Base-by-base conservation (phyloP, 768 basidiomycete species). In the Ramaria rubella region DNA sequence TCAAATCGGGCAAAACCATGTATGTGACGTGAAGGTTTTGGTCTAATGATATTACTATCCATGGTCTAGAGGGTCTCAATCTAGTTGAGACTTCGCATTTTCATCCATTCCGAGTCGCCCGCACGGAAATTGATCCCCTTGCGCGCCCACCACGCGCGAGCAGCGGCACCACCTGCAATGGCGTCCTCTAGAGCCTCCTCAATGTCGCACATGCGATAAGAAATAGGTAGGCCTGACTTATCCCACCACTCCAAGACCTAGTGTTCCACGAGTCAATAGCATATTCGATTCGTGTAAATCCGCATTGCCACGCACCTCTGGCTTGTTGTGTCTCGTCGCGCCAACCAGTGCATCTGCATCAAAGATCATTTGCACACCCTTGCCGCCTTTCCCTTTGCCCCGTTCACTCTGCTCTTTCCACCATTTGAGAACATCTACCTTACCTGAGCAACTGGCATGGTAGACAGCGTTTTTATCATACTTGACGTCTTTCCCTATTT, bases 181-280 rank as follows among this genome's bases (percentile, higher is more conserved):
- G 87, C 85, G 61, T 94, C 91, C 67, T 93, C 91, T 62, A 94
- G 68, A 3, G 91, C 91, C 73, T 93, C 91, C 65, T 94, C 91
- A 49, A 94, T 83, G 67, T 94, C 91, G 65, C 91, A 93, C 79
- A 91, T 83, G 52, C 92, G 81, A 69, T 91, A 94, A 63, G 88
- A 87, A 57, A 93, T 82, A 3, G 86, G 78, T 49, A 93, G 73
- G 6, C 86, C 86, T 40, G 81, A 86, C 64, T 79, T 80, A 60
- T 88, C 80, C 92, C 92, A 94, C 91, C 91, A 94, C 59, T 90
- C 85, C 23, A 94, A 72, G 8, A 56, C 55, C 55, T 56, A 17
- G 33, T 27, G 3, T 27, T 12, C 24, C 23, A 24, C 46, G 17
- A 26, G 11, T 17, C 23, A 29, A 24, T 27, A 31, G 21, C 24